A percentile compares a stretch with the other conserved stretches of the same genome.
phyloP scores from a whole-genome alignment of 2,329 filamentous ascomycete genomes.

The Lecanicillium sp. region DNA sequence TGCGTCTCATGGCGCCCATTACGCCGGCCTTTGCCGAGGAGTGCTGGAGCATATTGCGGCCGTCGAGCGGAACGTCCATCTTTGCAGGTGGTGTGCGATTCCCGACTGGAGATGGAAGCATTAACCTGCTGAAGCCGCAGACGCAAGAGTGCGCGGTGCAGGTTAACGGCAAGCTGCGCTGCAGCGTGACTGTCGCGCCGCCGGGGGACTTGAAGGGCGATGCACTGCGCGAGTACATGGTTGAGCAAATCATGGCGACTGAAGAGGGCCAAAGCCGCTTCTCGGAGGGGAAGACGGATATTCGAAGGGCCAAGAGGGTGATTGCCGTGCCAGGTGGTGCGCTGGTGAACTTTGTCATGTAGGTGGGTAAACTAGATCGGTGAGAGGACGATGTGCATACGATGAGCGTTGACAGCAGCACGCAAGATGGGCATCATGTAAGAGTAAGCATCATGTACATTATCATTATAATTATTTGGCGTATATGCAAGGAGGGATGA shows the following conservation, averaged over 20 bases:
- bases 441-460: background rate
- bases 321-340: slow-evolving; percentile 61
- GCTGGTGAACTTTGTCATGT: slow-evolving; percentile 67
- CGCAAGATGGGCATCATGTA: too few species aligned
- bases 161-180: slow-evolving; percentile 71
- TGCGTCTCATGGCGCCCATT: slow-evolving; percentile 71
- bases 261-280: slow-evolving; percentile 53
- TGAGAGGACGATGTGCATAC: slow-evolving; percentile 9
- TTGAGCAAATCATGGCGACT: slow-evolving; percentile 52
- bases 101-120: slow-evolving; percentile 46
- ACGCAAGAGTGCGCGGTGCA: slow-evolving; percentile 59
- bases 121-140: slow-evolving; percentile 40
- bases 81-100: slow-evolving; percentile 44
- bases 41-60: slow-evolving; percentile 59
- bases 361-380: slow-evolving; percentile 7
- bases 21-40: slow-evolving; percentile 76
- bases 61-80: slow-evolving; percentile 25
- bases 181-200: slow-evolving; percentile 56
- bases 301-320: slow-evolving; percentile 50
- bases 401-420: too few species aligned
- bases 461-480: background rate
- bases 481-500: too few species aligned
- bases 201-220: slow-evolving; percentile 31
- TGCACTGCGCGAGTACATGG: slow-evolving; percentile 51
- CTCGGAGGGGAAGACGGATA: slow-evolving; percentile 33